Evolutionary conservation across 768 basidiomycete species (phyloP).

Genomic region (Glaciozyma antarctica): DNA sequence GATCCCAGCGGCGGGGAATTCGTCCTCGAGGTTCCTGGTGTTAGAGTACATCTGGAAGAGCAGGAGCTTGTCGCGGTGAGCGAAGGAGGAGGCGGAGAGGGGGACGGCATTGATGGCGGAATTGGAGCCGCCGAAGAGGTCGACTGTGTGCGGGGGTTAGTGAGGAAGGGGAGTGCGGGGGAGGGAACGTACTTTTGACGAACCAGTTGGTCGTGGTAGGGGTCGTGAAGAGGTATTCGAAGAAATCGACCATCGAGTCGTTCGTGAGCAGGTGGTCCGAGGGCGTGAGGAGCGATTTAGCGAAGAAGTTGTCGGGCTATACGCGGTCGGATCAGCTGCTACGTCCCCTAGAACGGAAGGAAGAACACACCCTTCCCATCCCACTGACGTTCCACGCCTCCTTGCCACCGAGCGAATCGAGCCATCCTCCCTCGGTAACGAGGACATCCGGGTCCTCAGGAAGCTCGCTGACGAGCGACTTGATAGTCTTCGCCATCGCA

Average conservation of each 20-base stretch:
- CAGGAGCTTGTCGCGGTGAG: conserved; percentile 28
- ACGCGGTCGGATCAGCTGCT: neutral
- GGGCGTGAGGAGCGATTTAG: conserved; percentile 31
- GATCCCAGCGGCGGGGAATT: conserved; percentile 43
- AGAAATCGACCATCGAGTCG: conserved; percentile 11
- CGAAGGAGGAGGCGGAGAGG: conserved; percentile 22
- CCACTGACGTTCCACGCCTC: conserved; percentile 1
- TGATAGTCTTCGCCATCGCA: neutral
- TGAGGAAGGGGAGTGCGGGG: no score
- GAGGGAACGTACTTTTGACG: neutral
- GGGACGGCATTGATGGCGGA: conserved; percentile 26
- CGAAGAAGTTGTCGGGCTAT: conserved; percentile 32
- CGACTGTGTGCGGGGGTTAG: neutral
- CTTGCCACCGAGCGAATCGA: neutral
- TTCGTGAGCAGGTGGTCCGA: conserved; percentile 14
- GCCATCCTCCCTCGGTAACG: neutral
- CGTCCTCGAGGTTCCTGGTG: conserved; percentile 21
- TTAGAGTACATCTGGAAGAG: conserved; percentile 32
- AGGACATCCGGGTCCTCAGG: conserved; percentile 9
- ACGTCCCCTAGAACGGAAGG: no score
- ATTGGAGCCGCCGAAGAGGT: conserved; percentile 31
- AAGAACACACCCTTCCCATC: neutral
- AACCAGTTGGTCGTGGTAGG: conserved; percentile 29
- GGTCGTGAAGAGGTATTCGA: conserved; percentile 24
- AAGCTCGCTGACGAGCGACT: conserved; percentile 16